Conservation (phyloP, 345 rosid species). For the Boechera divaricarpa region DNA sequence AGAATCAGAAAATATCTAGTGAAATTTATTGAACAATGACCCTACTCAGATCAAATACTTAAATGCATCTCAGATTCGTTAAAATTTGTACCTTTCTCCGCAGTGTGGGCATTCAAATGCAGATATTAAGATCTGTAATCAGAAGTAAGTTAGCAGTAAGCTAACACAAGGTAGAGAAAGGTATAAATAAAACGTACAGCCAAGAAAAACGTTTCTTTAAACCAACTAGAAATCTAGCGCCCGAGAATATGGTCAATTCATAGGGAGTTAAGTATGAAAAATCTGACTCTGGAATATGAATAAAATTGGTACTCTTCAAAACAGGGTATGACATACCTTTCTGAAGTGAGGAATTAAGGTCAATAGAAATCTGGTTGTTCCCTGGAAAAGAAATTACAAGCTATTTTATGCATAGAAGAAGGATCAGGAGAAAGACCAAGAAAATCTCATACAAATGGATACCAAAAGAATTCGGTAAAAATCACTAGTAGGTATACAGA, state of each 20-base stretch:
- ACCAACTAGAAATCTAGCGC: neutral
- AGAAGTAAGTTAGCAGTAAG: slow-evolving; percentile 13
- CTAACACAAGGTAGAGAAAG: slow-evolving; percentile 10
- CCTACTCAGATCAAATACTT: neutral
- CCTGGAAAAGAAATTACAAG: slow-evolving; percentile 52
- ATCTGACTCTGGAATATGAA: neutral
- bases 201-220: neutral
- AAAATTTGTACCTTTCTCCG: slow-evolving; percentile 70
- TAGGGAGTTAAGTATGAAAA: neutral
- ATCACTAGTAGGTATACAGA: neutral
- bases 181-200: neutral
- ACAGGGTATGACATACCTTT: slow-evolving; percentile 55
- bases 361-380: slow-evolving; percentile 68
- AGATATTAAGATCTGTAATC: slow-evolving; percentile 75
- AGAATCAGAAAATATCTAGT: neutral
- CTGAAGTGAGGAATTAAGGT: slow-evolving; percentile 90
- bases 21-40: neutral
- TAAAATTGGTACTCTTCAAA: neutral
- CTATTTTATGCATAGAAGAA: neutral
- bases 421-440: neutral
- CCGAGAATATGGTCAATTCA: slow-evolving; percentile 2
- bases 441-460: neutral
- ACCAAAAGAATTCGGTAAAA: neutral
- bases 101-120: slow-evolving; percentile 94
- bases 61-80: slow-evolving; percentile 7